Evolutionary conservation across 257 asterid species (phyloP).

Genomic region (Nicotiana noctiflora): DNA sequence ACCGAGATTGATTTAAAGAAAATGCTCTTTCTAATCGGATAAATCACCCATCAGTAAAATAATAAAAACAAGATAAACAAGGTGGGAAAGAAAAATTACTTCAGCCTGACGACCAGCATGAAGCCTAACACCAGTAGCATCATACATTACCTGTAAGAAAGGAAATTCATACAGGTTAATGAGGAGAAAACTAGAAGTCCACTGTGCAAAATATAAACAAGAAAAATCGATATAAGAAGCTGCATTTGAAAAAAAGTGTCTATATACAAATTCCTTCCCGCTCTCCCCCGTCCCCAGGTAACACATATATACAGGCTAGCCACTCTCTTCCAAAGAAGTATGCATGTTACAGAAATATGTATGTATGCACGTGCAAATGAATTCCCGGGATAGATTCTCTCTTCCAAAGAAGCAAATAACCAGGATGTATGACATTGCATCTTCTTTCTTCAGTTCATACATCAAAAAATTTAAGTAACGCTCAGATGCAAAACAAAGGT

Average conservation of each 20-base stretch:
- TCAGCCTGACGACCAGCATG: slow-evolving; percentile 99
- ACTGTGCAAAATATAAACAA: background rate
- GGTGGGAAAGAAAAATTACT: slow-evolving; percentile 38
- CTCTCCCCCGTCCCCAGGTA: background rate
- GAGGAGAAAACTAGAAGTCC: background rate
- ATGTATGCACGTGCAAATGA: background rate
- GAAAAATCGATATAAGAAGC: background rate
- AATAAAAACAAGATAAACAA: slow-evolving; percentile 4
- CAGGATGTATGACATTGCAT: background rate
- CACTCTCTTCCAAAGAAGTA: background rate
- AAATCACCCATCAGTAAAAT: background rate
- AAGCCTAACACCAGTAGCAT: slow-evolving; percentile 91
- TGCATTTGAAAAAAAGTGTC: background rate
- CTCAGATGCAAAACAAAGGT: background rate
- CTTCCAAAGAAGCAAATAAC: background rate
- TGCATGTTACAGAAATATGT: background rate
- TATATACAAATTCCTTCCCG: background rate
- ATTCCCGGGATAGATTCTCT: background rate
- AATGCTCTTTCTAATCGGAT: background rate
- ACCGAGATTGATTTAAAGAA: background rate
- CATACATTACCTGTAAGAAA: slow-evolving; percentile 83
- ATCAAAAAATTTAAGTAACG: background rate
- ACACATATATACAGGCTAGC: background rate
- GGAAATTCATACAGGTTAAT: slow-evolving; percentile 19
- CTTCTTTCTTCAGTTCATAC: background rate